These are phyloP conservation scores for Starmerella geochares DNA, from an alignment of 805 yeast species.

Conservation along the genomic window DNA sequence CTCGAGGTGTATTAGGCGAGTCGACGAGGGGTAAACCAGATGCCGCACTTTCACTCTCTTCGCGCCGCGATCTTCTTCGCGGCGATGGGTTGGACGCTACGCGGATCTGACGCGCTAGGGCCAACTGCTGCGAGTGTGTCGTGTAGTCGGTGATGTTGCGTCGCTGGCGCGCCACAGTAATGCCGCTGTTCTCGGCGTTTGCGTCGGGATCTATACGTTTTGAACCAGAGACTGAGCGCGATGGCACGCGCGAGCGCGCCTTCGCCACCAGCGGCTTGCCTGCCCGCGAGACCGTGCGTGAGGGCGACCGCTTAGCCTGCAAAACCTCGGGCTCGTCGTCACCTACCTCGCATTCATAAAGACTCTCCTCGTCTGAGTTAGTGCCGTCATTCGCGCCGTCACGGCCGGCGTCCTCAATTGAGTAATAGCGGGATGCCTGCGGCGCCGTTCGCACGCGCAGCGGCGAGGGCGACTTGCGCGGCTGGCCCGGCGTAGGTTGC, in stretches of 20 bases:
- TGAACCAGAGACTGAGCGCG: slow-evolving; percentile 10
- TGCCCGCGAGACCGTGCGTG: neutral
- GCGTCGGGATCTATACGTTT: neutral
- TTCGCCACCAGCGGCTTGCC: slow-evolving; percentile 1
- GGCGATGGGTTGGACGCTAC: slow-evolving; percentile 31
- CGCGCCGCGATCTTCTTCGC: slow-evolving; percentile 21
- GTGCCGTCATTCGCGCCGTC: slow-evolving; percentile 23
- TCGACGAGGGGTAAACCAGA: neutral
- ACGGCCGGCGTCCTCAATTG: slow-evolving; percentile 1
- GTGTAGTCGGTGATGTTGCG: slow-evolving; percentile 26
- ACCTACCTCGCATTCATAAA: slow-evolving; percentile 13
- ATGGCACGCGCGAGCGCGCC: slow-evolving; percentile 2
- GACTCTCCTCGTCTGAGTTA: slow-evolving; percentile 39
- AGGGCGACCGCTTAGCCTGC: slow-evolving; percentile 6
- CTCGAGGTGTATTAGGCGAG: neutral
- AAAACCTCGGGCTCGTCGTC: slow-evolving; percentile 16
- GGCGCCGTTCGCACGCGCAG: slow-evolving; percentile 13
- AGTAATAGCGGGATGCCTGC: slow-evolving; percentile 18
- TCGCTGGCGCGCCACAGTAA: slow-evolving; percentile 14
- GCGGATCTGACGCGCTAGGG: slow-evolving; percentile 27
- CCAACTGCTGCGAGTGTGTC: slow-evolving; percentile 20
- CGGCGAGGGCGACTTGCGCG: slow-evolving; percentile 47
- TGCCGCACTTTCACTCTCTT: slow-evolving; percentile 1
- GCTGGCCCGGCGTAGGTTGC: slow-evolving; percentile 91
- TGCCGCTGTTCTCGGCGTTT: slow-evolving; percentile 17